Base-by-base conservation (phyloP, 208 protist genomes). In the Trichomonas gallinae region DNA sequence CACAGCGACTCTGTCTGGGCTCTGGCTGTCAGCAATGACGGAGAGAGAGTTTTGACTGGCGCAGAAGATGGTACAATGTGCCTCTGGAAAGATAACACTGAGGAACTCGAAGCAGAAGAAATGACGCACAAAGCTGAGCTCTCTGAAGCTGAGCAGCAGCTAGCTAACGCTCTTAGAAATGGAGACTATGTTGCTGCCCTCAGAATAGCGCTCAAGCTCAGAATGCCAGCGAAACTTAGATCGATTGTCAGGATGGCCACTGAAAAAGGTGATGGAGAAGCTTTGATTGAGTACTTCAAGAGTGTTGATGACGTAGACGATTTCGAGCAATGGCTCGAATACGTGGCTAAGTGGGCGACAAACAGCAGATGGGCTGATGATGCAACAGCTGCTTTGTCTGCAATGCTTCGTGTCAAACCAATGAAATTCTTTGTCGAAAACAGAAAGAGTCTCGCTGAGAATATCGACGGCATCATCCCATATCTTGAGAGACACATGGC, bases 401-500 rank as follows among this genome's bases (percentile, higher is more conserved):
- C 87, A 23, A 38, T 93, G 2, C 31, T 93, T 38, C 44, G 31
- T 15, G 87, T 93, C 0, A 93, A 51, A 93, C 40, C 17, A 31
- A 58, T 93, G 23, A n/a, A 34, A 34, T 93, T 93, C 87, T 93
- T 93, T 38, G n/a, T 93, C 17, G 10, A 93, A 38, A 58, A 93
- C 45, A 93, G 44, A 51, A 89, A 72, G 34, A 44, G 38, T 2
- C 40, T 83, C 26, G 40, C 9, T 63, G 45, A 36, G 0, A 82
- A 96, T 36, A 83, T 96, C 15, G 96, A 97, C 44, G 96, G 83
- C 13, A 81, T 97, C 2, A 58, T 83, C 13, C 46, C 96, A 34
- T 97, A 97, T 26, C 82, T 96, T 23, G 89, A 97, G 45, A 85
- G 96, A 23, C 96, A 97, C n/a, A 63, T 49, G 40, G 96, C 45